Percentiles rank a stretch among this genome's conserved stretches.
phyloP scores from a whole-genome alignment of 2,329 filamentous ascomycete genomes.

The Onygenales sp. region DNA sequence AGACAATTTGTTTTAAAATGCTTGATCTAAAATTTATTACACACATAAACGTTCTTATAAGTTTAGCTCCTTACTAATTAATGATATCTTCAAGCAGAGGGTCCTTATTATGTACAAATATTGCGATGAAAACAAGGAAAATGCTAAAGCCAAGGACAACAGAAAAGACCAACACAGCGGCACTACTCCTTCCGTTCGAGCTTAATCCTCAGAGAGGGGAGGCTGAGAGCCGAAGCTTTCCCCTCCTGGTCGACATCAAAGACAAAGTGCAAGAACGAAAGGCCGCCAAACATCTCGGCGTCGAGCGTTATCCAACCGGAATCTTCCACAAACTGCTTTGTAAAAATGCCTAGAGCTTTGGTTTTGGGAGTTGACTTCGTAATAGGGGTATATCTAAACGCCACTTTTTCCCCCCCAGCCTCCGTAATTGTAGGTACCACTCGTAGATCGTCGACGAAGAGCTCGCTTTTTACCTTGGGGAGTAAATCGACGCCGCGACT shows the following conservation, averaged over 20 bases:
- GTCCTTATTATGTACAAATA: too few species aligned
- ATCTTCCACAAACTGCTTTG: constrained; percentile 4
- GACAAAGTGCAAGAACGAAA: constrained; percentile 17
- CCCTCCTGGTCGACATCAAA: constrained; percentile 19
- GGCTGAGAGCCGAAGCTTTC: constrained; percentile 12
- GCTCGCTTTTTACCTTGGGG: background rate
- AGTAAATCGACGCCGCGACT: constrained; percentile 12
- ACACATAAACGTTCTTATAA: too few species aligned
- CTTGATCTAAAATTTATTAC: too few species aligned
- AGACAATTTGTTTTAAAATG: too few species aligned
- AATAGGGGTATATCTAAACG: constrained; percentile 16
- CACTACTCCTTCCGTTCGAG: constrained; percentile 5
- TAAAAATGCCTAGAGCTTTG: constrained; percentile 14
- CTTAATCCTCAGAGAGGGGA: constrained; percentile 12
- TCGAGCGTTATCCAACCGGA: constrained; percentile 14
- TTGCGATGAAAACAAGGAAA: too few species aligned
- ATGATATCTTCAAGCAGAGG: too few species aligned
- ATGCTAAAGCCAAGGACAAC: too few species aligned
- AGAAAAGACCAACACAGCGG: too few species aligned
- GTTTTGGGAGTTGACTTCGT: constrained; percentile 6
- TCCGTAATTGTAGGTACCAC: constrained; percentile 4
- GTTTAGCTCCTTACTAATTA: too few species aligned
- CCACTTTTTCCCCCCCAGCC: constrained; percentile 4
- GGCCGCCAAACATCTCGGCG: constrained; percentile 14
- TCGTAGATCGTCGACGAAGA: constrained; percentile 16